Percentiles rank a stretch among this genome's conserved stretches.
Evolutionary conservation across 441 rosid genomes (phyloP).

Genomic region (Dalechampia spathulata): DNA sequence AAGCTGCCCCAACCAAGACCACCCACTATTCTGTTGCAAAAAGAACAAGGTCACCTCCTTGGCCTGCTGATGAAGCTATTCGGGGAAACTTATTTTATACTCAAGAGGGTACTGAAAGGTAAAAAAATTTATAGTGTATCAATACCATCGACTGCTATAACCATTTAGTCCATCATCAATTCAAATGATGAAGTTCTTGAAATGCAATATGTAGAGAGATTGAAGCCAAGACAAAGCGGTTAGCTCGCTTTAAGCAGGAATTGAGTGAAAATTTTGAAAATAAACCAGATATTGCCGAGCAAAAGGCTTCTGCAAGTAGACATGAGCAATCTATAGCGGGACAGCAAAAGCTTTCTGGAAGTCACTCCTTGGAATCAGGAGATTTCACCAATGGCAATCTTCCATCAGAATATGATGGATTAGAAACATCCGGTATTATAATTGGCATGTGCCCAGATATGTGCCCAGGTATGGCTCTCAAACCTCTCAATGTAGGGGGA

Average conservation of each 20-base stretch:
- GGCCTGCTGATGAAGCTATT: conserved; percentile 34
- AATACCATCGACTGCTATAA: neutral
- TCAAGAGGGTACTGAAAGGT: conserved; percentile 66
- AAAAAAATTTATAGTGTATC: conserved; percentile 22
- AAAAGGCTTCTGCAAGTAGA: conserved; percentile 35
- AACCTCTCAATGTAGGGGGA: conserved; percentile 19
- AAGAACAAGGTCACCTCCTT: conserved; percentile 72
- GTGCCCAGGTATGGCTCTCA: conserved; percentile 82
- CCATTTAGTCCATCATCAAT: neutral
- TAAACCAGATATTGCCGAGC: conserved; percentile 34
- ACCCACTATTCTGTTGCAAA: conserved; percentile 37
- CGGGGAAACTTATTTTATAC: conserved; percentile 32
- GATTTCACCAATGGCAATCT: conserved; percentile 36
- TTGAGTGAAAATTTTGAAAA: conserved; percentile 40
- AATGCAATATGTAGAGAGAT: conserved; percentile 52
- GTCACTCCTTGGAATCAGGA: conserved; percentile 30
- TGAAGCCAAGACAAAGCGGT: conserved; percentile 91
- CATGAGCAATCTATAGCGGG: conserved; percentile 30
- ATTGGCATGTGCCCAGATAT: conserved; percentile 90
- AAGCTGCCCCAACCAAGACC: conserved; percentile 27
- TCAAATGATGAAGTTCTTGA: conserved; percentile 11
- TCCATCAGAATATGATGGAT: conserved; percentile 49
- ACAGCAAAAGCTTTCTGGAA: conserved; percentile 27
- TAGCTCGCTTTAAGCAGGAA: conserved; percentile 82
- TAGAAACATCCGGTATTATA: conserved; percentile 52